Percentiles rank a stretch among this genome's conserved stretches.
Conservation (phyloP, 225 moss, liverwort and hornwort genomes). For the Climacium dendroides region DNA sequence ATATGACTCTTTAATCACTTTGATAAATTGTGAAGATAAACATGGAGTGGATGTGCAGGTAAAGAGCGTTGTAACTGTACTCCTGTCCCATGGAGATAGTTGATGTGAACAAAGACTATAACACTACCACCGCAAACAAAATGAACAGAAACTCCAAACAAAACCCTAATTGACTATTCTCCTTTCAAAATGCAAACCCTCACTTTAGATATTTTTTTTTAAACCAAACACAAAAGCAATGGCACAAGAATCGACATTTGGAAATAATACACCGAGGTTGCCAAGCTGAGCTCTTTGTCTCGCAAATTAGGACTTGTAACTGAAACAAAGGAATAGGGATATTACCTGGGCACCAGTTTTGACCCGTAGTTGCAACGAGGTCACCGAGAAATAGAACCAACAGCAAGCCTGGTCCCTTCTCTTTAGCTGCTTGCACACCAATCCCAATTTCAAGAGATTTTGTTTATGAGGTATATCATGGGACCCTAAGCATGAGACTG, state of each 20-base stretch:
- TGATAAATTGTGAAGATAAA: background rate
- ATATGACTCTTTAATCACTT: no score
- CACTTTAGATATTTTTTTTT: fast-evolving
- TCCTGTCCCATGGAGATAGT: no score
- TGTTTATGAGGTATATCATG: background rate
- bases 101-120: background rate
- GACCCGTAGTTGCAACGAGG: conserved; percentile 41
- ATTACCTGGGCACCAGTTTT: conserved; percentile 81
- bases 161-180: background rate
- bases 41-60: background rate
- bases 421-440: conserved; percentile 27
- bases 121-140: background rate
- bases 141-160: background rate
- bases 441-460: background rate
- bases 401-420: conserved; percentile 42
- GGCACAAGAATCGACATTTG: background rate
- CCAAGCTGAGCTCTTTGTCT: background rate
- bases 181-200: background rate
- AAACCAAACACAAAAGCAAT: background rate
- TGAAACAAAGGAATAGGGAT: background rate
- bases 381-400: conserved; percentile 72
- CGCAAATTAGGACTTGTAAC: background rate
- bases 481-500: background rate
- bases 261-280: background rate
- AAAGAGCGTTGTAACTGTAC: background rate